Percentiles rank a stretch among this genome's conserved stretches.
Evolutionary conservation across 345 rosid genomes (phyloP).

Genomic region (Anastatica hierochuntica): DNA sequence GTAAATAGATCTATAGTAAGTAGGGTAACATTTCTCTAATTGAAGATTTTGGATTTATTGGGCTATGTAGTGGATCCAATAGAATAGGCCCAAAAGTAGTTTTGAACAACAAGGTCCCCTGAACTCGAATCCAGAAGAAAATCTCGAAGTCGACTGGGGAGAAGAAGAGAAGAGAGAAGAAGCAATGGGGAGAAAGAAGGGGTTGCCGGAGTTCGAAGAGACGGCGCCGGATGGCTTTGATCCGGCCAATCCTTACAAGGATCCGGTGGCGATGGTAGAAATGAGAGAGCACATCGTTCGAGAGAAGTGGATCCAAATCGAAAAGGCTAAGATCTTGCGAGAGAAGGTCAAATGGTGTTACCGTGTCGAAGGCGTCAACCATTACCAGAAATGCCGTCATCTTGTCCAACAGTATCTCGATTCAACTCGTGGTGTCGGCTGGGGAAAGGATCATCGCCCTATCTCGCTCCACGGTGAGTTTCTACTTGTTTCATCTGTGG

Average conservation of each 20-base stretch:
- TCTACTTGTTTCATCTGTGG: background rate
- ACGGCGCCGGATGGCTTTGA: constrained; percentile 96
- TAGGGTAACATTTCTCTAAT: too few species aligned
- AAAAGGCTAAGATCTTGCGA: constrained; percentile 93
- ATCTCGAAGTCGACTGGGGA: constrained; percentile 2
- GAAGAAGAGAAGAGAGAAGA: background rate
- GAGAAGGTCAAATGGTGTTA: constrained; percentile 92
- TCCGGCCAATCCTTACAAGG: constrained; percentile 75
- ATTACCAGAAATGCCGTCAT: constrained; percentile 93
- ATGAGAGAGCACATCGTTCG: constrained; percentile 94
- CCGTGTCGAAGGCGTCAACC: constrained; percentile 94
- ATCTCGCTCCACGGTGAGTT: constrained; percentile 76
- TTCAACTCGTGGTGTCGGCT: constrained; percentile 93
- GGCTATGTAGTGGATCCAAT: constrained; percentile 8
- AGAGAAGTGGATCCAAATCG: constrained; percentile 98
- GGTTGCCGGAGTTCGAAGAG: constrained; percentile 82
- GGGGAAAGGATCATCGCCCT: constrained; percentile 98
- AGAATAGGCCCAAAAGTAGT: background rate
- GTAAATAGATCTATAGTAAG: too few species aligned
- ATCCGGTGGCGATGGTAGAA: constrained; percentile 96
- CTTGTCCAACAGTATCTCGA: constrained; percentile 89
- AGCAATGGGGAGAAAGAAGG: constrained; percentile 90
- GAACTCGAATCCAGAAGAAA: background rate
- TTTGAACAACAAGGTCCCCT: background rate
- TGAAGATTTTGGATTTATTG: too few species aligned